These are phyloP conservation scores for Phytophthora megakarya DNA, from an alignment of 352 stramenopile species.

Conservation along the genomic window DNA sequence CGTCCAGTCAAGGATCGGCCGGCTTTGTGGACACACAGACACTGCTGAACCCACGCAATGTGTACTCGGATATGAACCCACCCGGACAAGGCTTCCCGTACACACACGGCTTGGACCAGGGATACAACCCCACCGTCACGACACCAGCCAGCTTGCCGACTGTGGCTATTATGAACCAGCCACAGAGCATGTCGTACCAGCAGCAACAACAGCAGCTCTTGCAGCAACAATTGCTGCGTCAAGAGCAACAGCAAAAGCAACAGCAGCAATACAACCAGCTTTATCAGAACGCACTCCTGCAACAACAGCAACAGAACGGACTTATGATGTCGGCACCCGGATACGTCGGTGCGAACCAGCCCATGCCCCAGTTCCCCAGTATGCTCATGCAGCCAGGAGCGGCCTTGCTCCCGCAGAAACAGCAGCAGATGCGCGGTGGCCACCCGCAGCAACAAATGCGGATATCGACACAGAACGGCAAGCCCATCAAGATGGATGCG, in stretches of 20 bases:
- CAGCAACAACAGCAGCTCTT: slow-evolving; percentile 50
- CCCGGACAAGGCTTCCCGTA: slow-evolving; percentile 36
- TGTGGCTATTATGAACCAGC: slow-evolving; percentile 44
- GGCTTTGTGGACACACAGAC: slow-evolving; percentile 76
- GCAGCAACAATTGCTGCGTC: slow-evolving; percentile 60
- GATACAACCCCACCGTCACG: slow-evolving; percentile 35
- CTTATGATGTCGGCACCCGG: slow-evolving; percentile 46
- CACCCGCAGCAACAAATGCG: slow-evolving; percentile 41
- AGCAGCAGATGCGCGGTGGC: slow-evolving; percentile 40
- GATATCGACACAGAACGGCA: slow-evolving; percentile 58
- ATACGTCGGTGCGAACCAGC: slow-evolving; percentile 41
- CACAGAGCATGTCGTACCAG: slow-evolving; percentile 50
- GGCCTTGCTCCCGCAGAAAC: slow-evolving; percentile 45
- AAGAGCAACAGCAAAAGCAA: slow-evolving; percentile 60
- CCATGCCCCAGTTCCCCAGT: slow-evolving; percentile 50
- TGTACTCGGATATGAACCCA: slow-evolving; percentile 54
- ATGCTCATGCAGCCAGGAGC: slow-evolving; percentile 71
- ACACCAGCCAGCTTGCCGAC: slow-evolving; percentile 25
- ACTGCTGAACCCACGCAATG: slow-evolving; percentile 60
- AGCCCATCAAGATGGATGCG: slow-evolving; percentile 57
- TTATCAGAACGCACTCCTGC: slow-evolving; percentile 60
- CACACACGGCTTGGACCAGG: slow-evolving; percentile 36
- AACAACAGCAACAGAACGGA: slow-evolving; percentile 45
- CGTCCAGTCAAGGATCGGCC: slow-evolving; percentile 4
- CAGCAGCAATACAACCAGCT: slow-evolving; percentile 64